Evolutionary conservation across 1,284 basidiomycete species (phyloP), one percentile per base, ranked within the genome.

Genomic region (Bjerkandera adusta): DNA sequence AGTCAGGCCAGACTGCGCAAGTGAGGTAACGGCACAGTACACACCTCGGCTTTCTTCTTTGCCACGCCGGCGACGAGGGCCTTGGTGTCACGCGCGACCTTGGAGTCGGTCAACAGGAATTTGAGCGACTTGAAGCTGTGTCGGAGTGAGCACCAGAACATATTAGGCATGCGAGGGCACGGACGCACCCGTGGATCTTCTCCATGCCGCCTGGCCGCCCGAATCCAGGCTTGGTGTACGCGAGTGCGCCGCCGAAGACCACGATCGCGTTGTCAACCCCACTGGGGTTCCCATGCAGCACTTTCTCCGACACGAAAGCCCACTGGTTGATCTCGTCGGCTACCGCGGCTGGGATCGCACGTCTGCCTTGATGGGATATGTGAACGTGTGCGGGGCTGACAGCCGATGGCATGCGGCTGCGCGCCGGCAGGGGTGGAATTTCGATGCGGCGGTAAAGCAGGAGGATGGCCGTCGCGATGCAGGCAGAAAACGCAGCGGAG

Each of bases 251-350:
- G 15, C 97, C 97, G 60, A 88, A 91, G 1, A 94, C 89, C 6
- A 92, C 80, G 26, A 98, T 92, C 13, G 93, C 89, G 66, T 99
- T 99, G 67, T 99, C 97, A 26, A 99, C 91, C 16, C 97, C 97
- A 49, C 92, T 96, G 1, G 97, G 97, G 60, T 93, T 99, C 3
- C 97, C 97, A 64, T 99, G 97, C 43, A 98, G 72, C 29, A 99
- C 90, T 68, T 98, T 98, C 70, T 99, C 97, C 5, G 89, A 81
- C 39, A 97, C 72, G 69, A 97, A 99, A 15, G 97, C 93, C 86
- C 94, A 98, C 37, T 77, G 75, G 67, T 99, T 98, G 55, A 95
- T 83, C 55, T 85, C 75, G 55, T 92, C 83, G 4, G 92, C 88
- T 22, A 75, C 68, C 27, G 69, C 65, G 34, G 69, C 67, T 5